phyloP scores from a whole-genome alignment of 2,329 filamentous ascomycete genomes.

The Calonectria fujianensis region DNA sequence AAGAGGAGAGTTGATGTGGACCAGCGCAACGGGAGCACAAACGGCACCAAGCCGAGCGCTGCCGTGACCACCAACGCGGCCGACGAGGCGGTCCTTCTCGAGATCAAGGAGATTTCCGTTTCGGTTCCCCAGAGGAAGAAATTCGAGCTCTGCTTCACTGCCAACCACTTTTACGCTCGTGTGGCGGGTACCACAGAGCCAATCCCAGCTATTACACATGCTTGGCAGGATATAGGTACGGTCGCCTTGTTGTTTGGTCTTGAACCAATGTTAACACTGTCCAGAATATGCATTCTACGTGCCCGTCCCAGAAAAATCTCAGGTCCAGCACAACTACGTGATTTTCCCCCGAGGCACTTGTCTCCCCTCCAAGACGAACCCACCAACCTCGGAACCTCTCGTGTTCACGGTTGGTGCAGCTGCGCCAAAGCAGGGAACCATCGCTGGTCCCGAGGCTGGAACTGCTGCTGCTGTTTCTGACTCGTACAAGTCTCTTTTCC shows the following conservation, averaged over 20 bases:
- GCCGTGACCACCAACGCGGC: constrained; percentile 61
- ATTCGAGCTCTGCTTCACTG: constrained; percentile 78
- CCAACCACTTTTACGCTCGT: constrained; percentile 75
- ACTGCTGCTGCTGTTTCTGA: constrained; percentile 74
- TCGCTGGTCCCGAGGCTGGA: constrained; percentile 70
- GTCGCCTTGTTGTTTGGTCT: constrained; percentile 1
- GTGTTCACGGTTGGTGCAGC: constrained; percentile 78
- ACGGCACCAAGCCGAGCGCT: constrained; percentile 43
- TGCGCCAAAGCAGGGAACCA: constrained; percentile 76
- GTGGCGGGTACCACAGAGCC: constrained; percentile 71
- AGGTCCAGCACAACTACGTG: constrained; percentile 80
- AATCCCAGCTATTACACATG: constrained; percentile 72
- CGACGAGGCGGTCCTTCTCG: constrained; percentile 72
- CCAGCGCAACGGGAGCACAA: constrained; percentile 51
- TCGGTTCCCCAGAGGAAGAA: constrained; percentile 81
- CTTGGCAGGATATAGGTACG: constrained; percentile 78
- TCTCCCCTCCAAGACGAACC: constrained; percentile 69
- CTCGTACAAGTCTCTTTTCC: constrained; percentile 74
- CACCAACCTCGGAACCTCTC: constrained; percentile 72
- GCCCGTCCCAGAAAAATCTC: constrained; percentile 79
- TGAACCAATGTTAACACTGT: constrained; percentile 37
- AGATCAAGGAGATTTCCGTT: constrained; percentile 80
- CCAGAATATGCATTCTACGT: constrained; percentile 78
- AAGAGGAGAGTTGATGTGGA: constrained; percentile 70
- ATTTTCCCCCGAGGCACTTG: constrained; percentile 75